Base-by-base conservation (phyloP, 2,329 filamentous ascomycete genomes). In the Talaromyces verruculosus region DNA sequence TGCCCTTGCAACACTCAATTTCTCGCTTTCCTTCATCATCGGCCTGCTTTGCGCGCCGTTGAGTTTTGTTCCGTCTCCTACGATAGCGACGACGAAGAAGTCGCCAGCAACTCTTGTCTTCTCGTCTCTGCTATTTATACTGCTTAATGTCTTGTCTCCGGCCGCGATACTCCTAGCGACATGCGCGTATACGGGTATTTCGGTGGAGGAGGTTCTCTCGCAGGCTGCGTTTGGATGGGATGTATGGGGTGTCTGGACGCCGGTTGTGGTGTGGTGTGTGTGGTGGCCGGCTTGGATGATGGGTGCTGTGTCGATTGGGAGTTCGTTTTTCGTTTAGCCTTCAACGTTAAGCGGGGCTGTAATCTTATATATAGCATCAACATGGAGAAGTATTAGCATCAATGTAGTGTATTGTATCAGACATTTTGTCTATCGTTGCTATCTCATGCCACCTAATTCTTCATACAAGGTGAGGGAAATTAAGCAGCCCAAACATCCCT, bases 401-500 rank as follows among this genome's bases (percentile, higher is more conserved):
- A 55, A 19, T 55, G n/a, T 22, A 39, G 33, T 57, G 33, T 39
- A 57, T 57, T 37, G 53, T 57, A 57, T 57, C 33, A 22, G 53
- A 57, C 30, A n/a, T 39, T 55, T 35, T 35, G 33, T 57, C 53
- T 57, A 57, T 57, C 15, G 53, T 37, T n/a, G 1, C 28, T 37
- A 39, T 25, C 33, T 37, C 53, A 39, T 17, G 19, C 5, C 5
- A 5, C 33, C 53, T 57, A 8, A 4, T 22, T 37, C 33, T 35
- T 37, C 30, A 10, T 15, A 57, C n/a, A 15, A 35, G 17, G 1
- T 2, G 7, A 45, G 17, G 22, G n/a, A 17, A 22, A 37, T 13
- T 28, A 93, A 70, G 92, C 91, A 68, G 93, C 93, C 94, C 94
- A 98, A 47, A 98, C 93, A 79, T 97, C 94, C 83, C 96, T 92